These are phyloP conservation scores for Pontederia paniculata DNA, from an alignment of 176 grass and related monocot genomes.

Conservation along the genomic window DNA sequence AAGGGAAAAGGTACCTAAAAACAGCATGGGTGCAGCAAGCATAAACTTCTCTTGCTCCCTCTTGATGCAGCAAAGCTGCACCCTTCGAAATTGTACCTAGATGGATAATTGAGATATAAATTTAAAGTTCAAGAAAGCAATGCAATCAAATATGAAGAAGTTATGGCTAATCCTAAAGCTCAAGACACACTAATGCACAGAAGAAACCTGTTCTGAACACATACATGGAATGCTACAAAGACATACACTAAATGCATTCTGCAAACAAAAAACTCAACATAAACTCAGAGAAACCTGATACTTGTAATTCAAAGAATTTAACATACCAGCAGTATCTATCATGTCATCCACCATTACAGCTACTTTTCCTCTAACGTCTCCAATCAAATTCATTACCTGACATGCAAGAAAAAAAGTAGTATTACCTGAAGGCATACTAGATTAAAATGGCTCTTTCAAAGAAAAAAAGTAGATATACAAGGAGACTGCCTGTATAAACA, in stretches of 20 bases:
- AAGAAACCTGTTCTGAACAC: too few species aligned
- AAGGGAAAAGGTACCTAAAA: slow-evolving; percentile 53
- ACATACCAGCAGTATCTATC: slow-evolving; percentile 94
- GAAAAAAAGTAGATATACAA: slow-evolving; percentile 5
- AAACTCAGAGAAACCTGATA: neutral
- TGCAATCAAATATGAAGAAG: too few species aligned
- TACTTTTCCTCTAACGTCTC: slow-evolving; percentile 96
- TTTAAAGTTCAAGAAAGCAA: slow-evolving; percentile 18
- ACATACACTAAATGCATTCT: neutral
- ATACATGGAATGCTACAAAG: too few species aligned
- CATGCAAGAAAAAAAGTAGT: slow-evolving; percentile 8
- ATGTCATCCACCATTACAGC: slow-evolving; percentile 99
- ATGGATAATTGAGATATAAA: slow-evolving; percentile 14
- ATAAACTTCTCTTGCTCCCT: slow-evolving; percentile 99
- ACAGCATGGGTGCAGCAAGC: slow-evolving; percentile 98
- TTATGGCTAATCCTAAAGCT: too few species aligned
- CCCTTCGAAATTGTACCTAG: slow-evolving; percentile 94
- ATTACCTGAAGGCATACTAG: too few species aligned
- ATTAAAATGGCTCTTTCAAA: neutral
- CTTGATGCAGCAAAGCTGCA: slow-evolving; percentile 86
- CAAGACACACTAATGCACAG: too few species aligned
- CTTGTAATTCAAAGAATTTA: neutral
- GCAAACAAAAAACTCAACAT: neutral
- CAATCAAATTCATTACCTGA: slow-evolving; percentile 99
- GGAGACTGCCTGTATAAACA: neutral